A percentile compares a stretch with the other conserved stretches of the same genome.
phyloP scores from a whole-genome alignment of 179 eudicot genomes.

The Beta macrorhiza region DNA sequence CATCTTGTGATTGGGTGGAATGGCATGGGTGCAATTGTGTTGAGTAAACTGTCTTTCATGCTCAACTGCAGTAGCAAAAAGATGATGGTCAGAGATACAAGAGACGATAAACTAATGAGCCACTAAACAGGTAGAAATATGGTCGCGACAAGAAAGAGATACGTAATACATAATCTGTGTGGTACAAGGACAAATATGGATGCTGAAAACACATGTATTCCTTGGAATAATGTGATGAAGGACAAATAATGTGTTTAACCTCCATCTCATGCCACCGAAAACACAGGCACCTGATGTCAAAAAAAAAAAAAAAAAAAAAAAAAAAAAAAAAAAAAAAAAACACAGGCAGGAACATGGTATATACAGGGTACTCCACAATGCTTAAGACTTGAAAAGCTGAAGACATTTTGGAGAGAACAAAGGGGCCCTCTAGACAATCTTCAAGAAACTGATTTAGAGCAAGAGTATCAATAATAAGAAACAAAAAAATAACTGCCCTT shows the following conservation, averaged over 20 bases:
- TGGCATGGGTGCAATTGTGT: constrained; percentile 31
- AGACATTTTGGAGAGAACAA: not conserved
- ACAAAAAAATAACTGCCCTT: not conserved
- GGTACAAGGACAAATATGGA: not conserved
- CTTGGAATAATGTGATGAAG: too few species aligned
- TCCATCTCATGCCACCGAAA: not conserved
- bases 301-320: too few species aligned
- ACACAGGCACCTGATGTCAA: too few species aligned
- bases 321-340: too few species aligned
- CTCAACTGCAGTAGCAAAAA: constrained; percentile 23
- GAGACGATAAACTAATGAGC: not conserved
- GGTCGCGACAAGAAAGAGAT: not conserved
- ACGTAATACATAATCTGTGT: not conserved
- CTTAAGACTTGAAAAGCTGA: not conserved
- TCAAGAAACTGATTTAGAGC: not conserved
- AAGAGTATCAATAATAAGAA: not conserved
- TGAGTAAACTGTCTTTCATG: constrained; percentile 31
- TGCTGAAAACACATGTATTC: not conserved
- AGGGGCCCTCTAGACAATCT: not conserved
- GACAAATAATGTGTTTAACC: not conserved
- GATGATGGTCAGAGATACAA: not conserved
- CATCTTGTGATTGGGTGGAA: constrained; percentile 45
- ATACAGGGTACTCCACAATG: not conserved
- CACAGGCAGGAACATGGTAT: not conserved
- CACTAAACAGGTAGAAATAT: not conserved